Percentiles rank a stretch among this genome's conserved stretches.
phyloP scores from a whole-genome alignment of 495 filamentous ascomycete species.

The Penicillium flavigenum region DNA sequence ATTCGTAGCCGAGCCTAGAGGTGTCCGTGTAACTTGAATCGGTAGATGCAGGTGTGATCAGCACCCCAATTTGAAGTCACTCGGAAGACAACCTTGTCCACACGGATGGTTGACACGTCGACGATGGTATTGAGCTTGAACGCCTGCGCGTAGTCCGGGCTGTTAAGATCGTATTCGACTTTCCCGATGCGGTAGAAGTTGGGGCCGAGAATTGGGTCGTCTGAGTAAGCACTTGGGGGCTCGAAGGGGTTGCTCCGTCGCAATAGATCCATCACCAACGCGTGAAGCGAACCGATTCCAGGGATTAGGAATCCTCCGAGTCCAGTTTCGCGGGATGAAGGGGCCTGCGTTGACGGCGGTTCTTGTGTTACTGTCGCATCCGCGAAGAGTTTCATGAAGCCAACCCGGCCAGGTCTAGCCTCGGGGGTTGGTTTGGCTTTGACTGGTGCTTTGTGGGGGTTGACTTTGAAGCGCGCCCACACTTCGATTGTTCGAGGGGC shows the following conservation, averaged over 20 bases:
- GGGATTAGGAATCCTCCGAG: constrained; percentile 18
- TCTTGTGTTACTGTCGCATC: background rate
- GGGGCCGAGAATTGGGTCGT: constrained; percentile 34
- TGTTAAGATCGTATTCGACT: constrained; percentile 43
- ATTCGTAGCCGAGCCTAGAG: constrained; percentile 18
- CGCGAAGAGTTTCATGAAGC: background rate
- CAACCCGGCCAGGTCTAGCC: constrained; percentile 2
- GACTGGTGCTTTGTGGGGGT: constrained; percentile 11
- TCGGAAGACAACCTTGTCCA: constrained; percentile 44
- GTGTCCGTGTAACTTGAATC: constrained; percentile 45
- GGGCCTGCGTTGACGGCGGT: constrained; percentile 8
- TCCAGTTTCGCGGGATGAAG: constrained; percentile 15
- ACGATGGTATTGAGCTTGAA: constrained; percentile 38
- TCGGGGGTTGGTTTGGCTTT: constrained; percentile 4
- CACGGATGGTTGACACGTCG: constrained; percentile 38
- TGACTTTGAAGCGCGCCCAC: constrained; percentile 40
- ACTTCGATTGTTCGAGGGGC: constrained; percentile 50
- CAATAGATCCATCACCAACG: constrained; percentile 35
- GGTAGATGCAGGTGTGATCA: constrained; percentile 48
- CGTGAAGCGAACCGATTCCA: constrained; percentile 28
- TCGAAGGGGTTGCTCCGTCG: constrained; percentile 30
- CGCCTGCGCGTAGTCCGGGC: constrained; percentile 33
- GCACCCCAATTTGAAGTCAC: constrained; percentile 51
- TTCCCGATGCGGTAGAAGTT: constrained; percentile 47
- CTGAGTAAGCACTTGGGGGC: constrained; percentile 31